Evolutionary conservation across 2,329 filamentous ascomycete species (phyloP), one percentile per base, ranked within the genome.

Genomic region (Diaporthe sp.): DNA sequence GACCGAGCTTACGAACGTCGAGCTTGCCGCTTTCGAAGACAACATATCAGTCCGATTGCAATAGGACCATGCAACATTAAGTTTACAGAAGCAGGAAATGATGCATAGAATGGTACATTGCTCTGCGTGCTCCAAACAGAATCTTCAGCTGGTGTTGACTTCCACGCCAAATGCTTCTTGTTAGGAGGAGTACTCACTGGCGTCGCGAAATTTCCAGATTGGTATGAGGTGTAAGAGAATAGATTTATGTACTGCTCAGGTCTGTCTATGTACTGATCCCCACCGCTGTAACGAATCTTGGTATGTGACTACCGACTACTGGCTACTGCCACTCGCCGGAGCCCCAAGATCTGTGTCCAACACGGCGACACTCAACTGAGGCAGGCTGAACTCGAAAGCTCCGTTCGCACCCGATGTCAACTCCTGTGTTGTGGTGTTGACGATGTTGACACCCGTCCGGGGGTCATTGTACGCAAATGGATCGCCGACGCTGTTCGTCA

Each of bases 351-450:
- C 78, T 1, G 85, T 86, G 71, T 90, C 88, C 67, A 92, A 78
- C 3, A 92, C 86, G 13, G 88, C 89, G 60, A 92, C 86, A 77
- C 88, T 90, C 73, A 90, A 81, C 77, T 89, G 83, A 0, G 89
- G 89, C 77, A 92, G 76, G 28, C 79, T 83, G 77, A 91, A 91
- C 52, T 81, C 80, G 77, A 91, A 90, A 2, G 78, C 80, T 4
- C 90, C 89, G 33, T 84, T 82, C 3, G 80, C 77, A 17, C 83
- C 85, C 3, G 86, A 87, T 76, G 78, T 82, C n/a, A 90, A 74
- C 0, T 80, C 80, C 1, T 78, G 79, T 19, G 79, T 84, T 1
- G 80, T 82, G 28, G 82, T 86, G 70, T 87, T 81, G 0, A 91
- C 89, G 33, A 89, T 85, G 76, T 90, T 89, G 76, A 84, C 82